Conservation (phyloP, 73 alveolate genomes). For the Paramecium sexaurelia region DNA sequence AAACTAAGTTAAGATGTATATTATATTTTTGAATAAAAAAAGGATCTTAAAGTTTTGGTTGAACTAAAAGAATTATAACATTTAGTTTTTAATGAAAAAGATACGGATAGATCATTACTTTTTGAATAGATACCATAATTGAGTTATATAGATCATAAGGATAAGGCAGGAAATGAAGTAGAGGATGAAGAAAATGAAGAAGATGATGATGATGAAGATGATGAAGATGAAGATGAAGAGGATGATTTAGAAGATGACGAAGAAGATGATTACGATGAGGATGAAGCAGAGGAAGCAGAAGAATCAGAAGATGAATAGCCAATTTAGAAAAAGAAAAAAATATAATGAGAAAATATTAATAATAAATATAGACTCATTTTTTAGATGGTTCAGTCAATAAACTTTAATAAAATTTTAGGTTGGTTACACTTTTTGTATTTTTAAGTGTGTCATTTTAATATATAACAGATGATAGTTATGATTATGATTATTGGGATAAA, state of each 20-base stretch:
- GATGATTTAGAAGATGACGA: neutral
- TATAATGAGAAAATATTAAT: neutral
- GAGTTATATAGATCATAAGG: neutral
- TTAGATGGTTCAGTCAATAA: conserved; percentile 50
- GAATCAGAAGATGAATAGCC: conserved; percentile 2
- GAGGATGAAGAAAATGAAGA: conserved; percentile 35
- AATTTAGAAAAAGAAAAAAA: neutral
- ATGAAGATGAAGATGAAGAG: neutral
- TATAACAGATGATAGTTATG: conserved; percentile 5
- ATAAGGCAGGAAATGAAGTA: neutral
- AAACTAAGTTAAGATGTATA: neutral
- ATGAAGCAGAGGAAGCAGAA: conserved; percentile 21
- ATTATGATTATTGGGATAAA: conserved; percentile 5
- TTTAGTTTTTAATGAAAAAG: neutral
- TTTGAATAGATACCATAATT: neutral
- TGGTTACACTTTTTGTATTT: conserved; percentile 30
- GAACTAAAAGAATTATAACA: neutral
- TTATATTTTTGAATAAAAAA: neutral
- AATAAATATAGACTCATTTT: conserved; percentile 8
- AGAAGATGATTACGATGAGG: neutral
- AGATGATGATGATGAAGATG: neutral
- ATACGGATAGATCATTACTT: neutral
- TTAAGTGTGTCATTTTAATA: neutral
- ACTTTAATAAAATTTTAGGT: conserved; percentile 30
- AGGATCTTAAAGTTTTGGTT: conserved; percentile 29